phyloP scores from a whole-genome alignment of 768 basidiomycete species.

The Rhodosporidiobolus odoratus region DNA sequence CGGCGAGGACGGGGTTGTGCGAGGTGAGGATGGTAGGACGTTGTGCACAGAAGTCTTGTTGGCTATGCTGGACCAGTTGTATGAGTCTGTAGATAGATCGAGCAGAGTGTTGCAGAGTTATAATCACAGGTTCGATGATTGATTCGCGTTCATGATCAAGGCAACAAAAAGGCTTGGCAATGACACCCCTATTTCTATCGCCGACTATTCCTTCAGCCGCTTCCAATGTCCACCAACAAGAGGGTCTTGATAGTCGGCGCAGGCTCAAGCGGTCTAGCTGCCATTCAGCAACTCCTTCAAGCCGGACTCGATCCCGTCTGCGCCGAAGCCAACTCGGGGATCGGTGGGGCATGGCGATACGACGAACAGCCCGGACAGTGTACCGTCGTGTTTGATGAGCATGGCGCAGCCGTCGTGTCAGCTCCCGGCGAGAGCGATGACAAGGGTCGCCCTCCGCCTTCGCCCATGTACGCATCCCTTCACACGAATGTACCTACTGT shows the following conservation, averaged over 20 bases:
- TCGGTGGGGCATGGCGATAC: constrained; percentile 32
- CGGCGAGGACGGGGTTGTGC: no score
- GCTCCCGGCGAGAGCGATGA: constrained; percentile 3
- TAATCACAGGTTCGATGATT: no score
- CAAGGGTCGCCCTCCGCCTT: not conserved
- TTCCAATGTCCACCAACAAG: not conserved
- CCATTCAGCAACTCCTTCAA: not conserved
- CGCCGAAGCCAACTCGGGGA: constrained; percentile 6
- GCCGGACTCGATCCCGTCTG: constrained; percentile 19
- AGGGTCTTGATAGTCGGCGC: constrained; percentile 21
- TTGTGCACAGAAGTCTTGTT: no score
- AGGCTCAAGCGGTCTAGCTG: constrained; percentile 12
- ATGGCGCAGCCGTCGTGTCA: not conserved
- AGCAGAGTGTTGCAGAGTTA: no score
- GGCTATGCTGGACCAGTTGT: no score
- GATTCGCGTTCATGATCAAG: no score
- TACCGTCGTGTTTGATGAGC: not conserved
- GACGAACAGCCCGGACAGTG: constrained; percentile 5
- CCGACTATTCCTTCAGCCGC: no score
- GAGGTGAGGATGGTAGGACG: no score
- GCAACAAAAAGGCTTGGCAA: no score
- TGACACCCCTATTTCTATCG: not conserved
- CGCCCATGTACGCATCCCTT: constrained; percentile 33
- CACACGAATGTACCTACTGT: constrained; percentile 32
- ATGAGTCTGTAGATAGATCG: no score